Percentiles rank a stretch among this genome's conserved stretches.
phyloP scores from a whole-genome alignment of 1,139 yeast species.

The Ogataea hybrid region DNA sequence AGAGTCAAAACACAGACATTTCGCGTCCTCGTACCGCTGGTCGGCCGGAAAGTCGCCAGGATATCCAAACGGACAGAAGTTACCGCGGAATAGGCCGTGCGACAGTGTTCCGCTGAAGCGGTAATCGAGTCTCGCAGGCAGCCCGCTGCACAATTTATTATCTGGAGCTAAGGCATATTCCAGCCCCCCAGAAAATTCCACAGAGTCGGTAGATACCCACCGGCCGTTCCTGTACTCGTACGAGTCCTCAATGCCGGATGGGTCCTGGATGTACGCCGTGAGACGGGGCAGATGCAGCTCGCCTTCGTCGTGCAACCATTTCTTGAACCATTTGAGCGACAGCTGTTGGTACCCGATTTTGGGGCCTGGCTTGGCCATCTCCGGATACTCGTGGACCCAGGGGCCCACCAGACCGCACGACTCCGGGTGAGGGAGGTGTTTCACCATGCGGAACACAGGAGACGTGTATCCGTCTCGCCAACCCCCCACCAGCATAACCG shows the following conservation, averaged over 20 bases:
- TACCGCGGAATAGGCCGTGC: conserved; percentile 42
- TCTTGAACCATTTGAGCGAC: conserved; percentile 38
- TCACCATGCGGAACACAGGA: conserved; percentile 40
- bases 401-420: conserved; percentile 40
- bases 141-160: conserved; percentile 9
- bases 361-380: conserved; percentile 43
- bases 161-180: conserved; percentile 15
- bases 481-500: conserved; percentile 42
- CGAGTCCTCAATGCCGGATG: conserved; percentile 34
- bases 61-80: conserved; percentile 44
- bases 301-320: conserved; percentile 31
- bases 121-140: conserved; percentile 10
- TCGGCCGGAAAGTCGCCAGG: conserved; percentile 44
- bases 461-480: conserved; percentile 45
- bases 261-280: conserved; percentile 41
- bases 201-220: conserved; percentile 34
- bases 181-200: conserved; percentile 11
- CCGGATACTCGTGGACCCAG: conserved; percentile 47
- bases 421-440: conserved; percentile 34
- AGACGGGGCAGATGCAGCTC: conserved; percentile 32
- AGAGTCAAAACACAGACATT: conserved; percentile 37
- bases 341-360: conserved; percentile 41
- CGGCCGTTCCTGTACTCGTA: conserved; percentile 37
- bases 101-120: conserved; percentile 35
- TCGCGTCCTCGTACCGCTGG: conserved; percentile 39